Evolutionary conservation across 2,329 filamentous ascomycete species (phyloP), one percentile per base, ranked within the genome.

Genomic region (Pezicula carpinea): DNA sequence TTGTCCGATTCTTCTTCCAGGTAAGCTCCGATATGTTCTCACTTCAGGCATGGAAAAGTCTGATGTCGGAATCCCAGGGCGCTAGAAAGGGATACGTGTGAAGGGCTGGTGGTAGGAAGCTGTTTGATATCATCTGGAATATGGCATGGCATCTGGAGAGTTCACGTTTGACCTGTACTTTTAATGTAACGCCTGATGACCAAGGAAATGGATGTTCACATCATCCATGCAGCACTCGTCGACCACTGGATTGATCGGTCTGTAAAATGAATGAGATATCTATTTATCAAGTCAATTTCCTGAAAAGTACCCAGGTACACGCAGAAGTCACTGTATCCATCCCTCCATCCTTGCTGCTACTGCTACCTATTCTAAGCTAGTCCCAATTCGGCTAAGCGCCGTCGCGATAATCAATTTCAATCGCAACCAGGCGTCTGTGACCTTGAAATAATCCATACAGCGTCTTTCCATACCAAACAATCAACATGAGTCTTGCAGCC

Each of bases 1-100:
- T 99, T 59, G 93, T 99, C 60, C 77, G 89, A 56, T 97, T 97
- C 83, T 99, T 99, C 75, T 99, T 99, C 81, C 92, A 96, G 76
- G 90, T 79, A 71, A 43, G 69, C 51, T 42, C 19, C 17, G 32
- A 15, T 43, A 15, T 14, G 11, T 32, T 21, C 15, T 32, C 15
- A 38, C 17, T 18, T 23, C 8, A 19, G 6, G 34, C 8, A 42
- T 35, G 23, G 44, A 18, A 18, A 29, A 17, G 39, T 36, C n/a
- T 18, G 39, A 42, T n/a, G 31, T 21, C 10, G 19, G 31, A 13
- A 40, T 35, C 8, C 39, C 42, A 83, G 77, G 81, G 82, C 47
- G 82, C 82, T 44, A 74, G 82, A 59, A 85, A 85, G 70, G 82
- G 81, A 52, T 85, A 85, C 62, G 82, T 85, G 69, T 83, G 66